Conservation (phyloP, 73 alveolate species). For the Symbiodinium pilosum region DNA sequence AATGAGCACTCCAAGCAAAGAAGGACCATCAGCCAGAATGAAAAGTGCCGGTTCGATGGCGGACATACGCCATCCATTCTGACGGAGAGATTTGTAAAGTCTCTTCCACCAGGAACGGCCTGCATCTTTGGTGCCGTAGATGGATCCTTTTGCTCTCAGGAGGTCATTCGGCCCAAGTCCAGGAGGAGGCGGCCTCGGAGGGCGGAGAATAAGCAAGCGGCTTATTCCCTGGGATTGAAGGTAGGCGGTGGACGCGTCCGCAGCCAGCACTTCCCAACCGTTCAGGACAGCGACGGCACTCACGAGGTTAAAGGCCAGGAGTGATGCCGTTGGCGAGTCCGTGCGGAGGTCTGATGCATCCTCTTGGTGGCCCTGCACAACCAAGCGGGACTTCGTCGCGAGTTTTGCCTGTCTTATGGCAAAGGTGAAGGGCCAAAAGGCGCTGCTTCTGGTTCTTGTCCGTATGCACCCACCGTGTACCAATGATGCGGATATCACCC, state of each 20-base stretch:
- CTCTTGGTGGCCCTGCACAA: constrained; percentile 26
- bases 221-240: constrained; percentile 3
- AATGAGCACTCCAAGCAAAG: neutral
- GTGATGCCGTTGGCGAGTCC: constrained; percentile 10
- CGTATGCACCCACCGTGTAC: constrained; percentile 73
- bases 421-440: neutral
- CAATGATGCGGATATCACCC: neutral
- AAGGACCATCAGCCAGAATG: neutral
- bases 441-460: constrained; percentile 30
- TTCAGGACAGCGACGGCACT: neutral
- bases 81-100: neutral
- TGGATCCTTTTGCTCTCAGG: constrained; percentile 9
- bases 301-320: constrained; percentile 35
- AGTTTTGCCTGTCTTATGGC: constrained; percentile 33
- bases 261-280: neutral
- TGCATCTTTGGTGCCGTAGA: constrained; percentile 47
- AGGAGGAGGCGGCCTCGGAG: constrained; percentile 41
- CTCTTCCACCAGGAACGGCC: constrained; percentile 28
- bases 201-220: neutral
- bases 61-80: neutral
- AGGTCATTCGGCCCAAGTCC: neutral
- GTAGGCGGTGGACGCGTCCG: constrained; percentile 33
- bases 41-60: constrained; percentile 15
- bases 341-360: neutral
- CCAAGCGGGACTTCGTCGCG: neutral